Percentiles rank a stretch among this genome's conserved stretches.
phyloP scores from a whole-genome alignment of 2,329 filamentous ascomycete genomes.

The Trichoderma hamatum region DNA sequence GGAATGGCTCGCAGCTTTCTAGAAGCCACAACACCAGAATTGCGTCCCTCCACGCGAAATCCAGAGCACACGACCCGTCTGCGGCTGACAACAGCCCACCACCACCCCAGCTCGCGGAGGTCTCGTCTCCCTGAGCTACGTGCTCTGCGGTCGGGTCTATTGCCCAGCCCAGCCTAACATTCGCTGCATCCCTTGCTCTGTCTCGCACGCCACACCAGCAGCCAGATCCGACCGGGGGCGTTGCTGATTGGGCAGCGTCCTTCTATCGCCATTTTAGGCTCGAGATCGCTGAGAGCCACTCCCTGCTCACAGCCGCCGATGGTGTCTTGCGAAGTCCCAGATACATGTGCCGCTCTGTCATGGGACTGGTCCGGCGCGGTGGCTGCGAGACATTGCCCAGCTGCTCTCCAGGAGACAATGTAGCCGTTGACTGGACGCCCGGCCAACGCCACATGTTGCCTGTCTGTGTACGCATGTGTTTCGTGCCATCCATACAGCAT shows the following conservation, averaged over 20 bases:
- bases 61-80: conserved; percentile 18
- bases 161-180: conserved; percentile 10
- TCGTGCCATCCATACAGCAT: neutral
- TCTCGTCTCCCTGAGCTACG: conserved; percentile 2
- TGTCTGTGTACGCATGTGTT: conserved; percentile 1
- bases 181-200: conserved; percentile 14
- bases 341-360: conserved; percentile 25
- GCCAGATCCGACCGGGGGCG: conserved; percentile 1
- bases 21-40: neutral
- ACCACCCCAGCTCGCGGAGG: conserved; percentile 10
- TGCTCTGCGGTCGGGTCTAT: conserved; percentile 3
- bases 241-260: conserved; percentile 19
- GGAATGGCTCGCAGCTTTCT: neutral
- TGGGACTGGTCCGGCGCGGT: conserved; percentile 20
- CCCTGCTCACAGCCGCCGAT: conserved; percentile 16
- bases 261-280: conserved; percentile 18
- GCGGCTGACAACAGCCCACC: conserved; percentile 21
- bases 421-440: conserved; percentile 18
- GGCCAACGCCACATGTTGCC: conserved; percentile 5
- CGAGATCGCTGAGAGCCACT: conserved; percentile 23
- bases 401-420: conserved; percentile 12
- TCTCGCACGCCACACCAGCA: conserved; percentile 15
- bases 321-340: conserved; percentile 18
- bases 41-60: neutral
- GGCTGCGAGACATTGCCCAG: conserved; percentile 27